A percentile compares a stretch with the other conserved stretches of the same genome.
Conservation (phyloP, 176 grass and related monocot genomes). For the Saccharum officinarum region DNA sequence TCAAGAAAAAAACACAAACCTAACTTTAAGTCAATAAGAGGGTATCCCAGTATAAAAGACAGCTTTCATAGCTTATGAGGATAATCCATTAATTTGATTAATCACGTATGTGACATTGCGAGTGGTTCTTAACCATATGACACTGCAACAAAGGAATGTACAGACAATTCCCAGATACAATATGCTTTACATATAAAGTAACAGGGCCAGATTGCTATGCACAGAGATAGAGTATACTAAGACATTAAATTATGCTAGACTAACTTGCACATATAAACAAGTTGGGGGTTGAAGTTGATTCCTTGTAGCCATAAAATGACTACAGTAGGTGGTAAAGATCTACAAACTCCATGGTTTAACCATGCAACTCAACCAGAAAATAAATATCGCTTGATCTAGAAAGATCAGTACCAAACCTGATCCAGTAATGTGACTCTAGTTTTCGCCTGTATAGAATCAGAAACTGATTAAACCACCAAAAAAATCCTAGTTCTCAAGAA, state of each 20-base stretch:
- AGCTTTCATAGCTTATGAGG: neutral
- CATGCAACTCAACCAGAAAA: neutral
- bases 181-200: neutral
- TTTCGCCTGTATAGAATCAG: neutral
- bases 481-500: neutral
- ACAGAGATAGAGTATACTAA: neutral
- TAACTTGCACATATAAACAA: neutral
- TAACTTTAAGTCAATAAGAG: neutral
- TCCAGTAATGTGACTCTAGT: neutral
- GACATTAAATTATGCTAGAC: conserved; percentile 1
- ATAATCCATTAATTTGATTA: neutral
- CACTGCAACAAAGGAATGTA: neutral
- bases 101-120: neutral
- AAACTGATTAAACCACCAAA: neutral
- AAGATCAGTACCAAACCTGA: conserved; percentile 6
- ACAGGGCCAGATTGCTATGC: neutral
- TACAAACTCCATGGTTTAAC: neutral
- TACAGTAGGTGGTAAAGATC: neutral
- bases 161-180: neutral
- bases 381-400: neutral
- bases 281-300: neutral
- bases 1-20: conserved; percentile 2
- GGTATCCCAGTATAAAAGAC: neutral
- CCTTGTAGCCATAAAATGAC: neutral
- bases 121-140: neutral